A percentile compares a stretch with the other conserved stretches of the same genome.
Conservation (phyloP, 768 basidiomycete species). For the Albatrellus ellisii region DNA sequence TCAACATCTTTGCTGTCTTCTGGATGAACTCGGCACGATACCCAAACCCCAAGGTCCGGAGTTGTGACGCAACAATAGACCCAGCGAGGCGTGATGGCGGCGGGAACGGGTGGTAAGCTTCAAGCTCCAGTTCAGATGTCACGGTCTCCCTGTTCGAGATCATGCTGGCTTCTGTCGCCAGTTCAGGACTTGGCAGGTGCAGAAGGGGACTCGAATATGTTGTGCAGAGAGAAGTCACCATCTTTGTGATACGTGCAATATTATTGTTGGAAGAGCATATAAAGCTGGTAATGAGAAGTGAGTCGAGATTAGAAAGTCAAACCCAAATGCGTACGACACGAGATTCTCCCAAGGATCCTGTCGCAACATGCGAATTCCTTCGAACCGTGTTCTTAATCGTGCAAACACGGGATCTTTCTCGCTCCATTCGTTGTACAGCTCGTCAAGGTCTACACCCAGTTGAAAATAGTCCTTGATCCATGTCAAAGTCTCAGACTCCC, state of each 20-base stretch:
- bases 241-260: constrained; percentile 85
- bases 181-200: constrained; percentile 22
- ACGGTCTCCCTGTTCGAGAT: no score
- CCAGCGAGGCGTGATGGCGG: constrained; percentile 52
- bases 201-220: constrained; percentile 65
- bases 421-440: constrained; percentile 70
- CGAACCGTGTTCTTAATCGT: constrained; percentile 44
- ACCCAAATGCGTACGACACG: constrained; percentile 54
- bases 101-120: constrained; percentile 74
- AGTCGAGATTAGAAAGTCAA: background rate
- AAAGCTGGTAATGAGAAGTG: constrained; percentile 41
- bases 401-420: constrained; percentile 63
- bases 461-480: constrained; percentile 89
- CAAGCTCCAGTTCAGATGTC: constrained; percentile 12
- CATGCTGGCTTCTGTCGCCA: constrained; percentile 23
- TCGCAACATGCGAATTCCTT: constrained; percentile 75
- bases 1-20: constrained; percentile 66
- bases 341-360: constrained; percentile 97
- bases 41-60: constrained; percentile 86
- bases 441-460: constrained; percentile 56
- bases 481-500: constrained; percentile 50
- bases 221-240: constrained; percentile 75
- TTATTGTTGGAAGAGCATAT: constrained; percentile 98
- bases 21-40: constrained; percentile 90
- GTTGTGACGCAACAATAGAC: constrained; percentile 40